phyloP scores from a whole-genome alignment of 768 basidiomycete species.

The Pleurotus tuber-regium region DNA sequence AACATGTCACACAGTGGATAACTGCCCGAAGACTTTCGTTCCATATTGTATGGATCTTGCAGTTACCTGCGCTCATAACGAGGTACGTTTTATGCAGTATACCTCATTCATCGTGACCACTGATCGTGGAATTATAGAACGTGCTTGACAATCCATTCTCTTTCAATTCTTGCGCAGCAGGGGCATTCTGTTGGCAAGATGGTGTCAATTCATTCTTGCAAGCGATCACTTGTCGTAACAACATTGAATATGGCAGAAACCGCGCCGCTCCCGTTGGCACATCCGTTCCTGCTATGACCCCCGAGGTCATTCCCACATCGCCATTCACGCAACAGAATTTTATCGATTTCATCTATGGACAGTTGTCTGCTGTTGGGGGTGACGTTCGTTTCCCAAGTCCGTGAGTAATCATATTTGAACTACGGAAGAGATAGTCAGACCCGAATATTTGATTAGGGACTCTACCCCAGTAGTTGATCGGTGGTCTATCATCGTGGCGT shows the following conservation, averaged over 20 bases:
- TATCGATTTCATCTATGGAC: slow-evolving; percentile 10
- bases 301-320: slow-evolving; percentile 10
- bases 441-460: background rate
- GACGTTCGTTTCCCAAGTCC: slow-evolving; percentile 11
- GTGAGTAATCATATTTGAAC: background rate
- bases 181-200: slow-evolving; percentile 12
- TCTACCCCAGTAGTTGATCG: slow-evolving; percentile 1
- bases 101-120: background rate
- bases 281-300: slow-evolving; percentile 8
- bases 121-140: slow-evolving; percentile 4
- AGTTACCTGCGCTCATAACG: slow-evolving; percentile 9
- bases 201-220: slow-evolving; percentile 13
- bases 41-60: slow-evolving; percentile 13
- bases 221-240: slow-evolving; percentile 14
- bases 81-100: background rate
- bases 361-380: slow-evolving; percentile 2
- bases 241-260: slow-evolving; percentile 8
- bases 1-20: slow-evolving; percentile 3
- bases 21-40: slow-evolving; percentile 11
- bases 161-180: slow-evolving; percentile 11
- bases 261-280: slow-evolving; percentile 7
- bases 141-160: slow-evolving; percentile 14
- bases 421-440: background rate
- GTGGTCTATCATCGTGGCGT: slow-evolving; percentile 13
- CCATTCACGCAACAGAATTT: slow-evolving; percentile 12